phyloP scores from a whole-genome alignment of 1,284 basidiomycete genomes.

The Quambalaria eucalypti region DNA sequence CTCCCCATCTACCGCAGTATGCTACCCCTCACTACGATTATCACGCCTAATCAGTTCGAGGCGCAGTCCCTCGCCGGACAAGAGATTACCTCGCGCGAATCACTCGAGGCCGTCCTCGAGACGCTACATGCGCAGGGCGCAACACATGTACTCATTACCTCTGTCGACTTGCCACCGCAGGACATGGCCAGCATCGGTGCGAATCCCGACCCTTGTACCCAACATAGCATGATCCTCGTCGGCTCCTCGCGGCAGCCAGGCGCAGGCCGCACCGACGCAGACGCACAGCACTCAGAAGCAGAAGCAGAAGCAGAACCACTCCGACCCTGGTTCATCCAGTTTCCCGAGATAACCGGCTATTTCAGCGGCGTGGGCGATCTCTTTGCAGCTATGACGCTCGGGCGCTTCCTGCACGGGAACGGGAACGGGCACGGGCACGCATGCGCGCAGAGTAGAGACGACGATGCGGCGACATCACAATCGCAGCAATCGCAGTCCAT shows the following conservation, averaged over 20 bases:
- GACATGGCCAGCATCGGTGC: constrained; percentile 29
- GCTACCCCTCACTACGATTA: constrained; percentile 72
- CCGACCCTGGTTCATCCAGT: constrained; percentile 57
- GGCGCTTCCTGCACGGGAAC: too few species aligned
- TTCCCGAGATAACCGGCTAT: constrained; percentile 78
- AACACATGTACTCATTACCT: constrained; percentile 82
- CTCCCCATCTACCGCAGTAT: constrained; percentile 77
- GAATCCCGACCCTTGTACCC: constrained; percentile 16
- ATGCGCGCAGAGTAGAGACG: background rate
- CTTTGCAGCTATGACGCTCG: constrained; percentile 85
- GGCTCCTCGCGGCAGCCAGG: too few species aligned
- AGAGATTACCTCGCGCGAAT: constrained; percentile 58
- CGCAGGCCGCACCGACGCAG: constrained; percentile 31
- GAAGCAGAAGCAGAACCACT: constrained; percentile 10
- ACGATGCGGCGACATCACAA: background rate
- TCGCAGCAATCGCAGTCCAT: constrained; percentile 38
- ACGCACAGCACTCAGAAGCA: constrained; percentile 19
- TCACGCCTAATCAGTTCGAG: constrained; percentile 97
- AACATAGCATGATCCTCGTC: constrained; percentile 35
- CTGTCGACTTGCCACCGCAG: constrained; percentile 53
- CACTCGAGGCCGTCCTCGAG: constrained; percentile 62
- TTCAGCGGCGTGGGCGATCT: constrained; percentile 95
- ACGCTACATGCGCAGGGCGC: constrained; percentile 70
- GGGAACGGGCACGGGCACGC: constrained; percentile 19
- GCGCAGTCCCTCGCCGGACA: constrained; percentile 60